Evolutionary conservation across 169 alveolate species (phyloP).

Genomic region (Cryptosporidium viatorum): DNA sequence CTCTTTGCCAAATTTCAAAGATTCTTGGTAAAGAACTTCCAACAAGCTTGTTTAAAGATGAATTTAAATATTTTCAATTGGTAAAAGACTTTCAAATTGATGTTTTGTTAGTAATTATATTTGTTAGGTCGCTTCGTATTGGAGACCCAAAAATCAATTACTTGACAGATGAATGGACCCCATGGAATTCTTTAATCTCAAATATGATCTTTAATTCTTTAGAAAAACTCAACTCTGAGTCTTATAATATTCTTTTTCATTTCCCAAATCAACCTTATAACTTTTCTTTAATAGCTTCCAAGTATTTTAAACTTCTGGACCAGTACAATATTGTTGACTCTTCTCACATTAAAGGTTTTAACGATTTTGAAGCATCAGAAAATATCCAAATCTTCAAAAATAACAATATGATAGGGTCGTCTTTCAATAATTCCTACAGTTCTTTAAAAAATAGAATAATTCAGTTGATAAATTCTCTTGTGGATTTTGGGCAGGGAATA

Average conservation of each 20-base stretch:
- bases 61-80: not conserved
- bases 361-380: not conserved
- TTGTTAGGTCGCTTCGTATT: constrained; percentile 13
- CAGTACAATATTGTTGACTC: constrained; percentile 22
- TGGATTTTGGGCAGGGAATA: constrained; percentile 33
- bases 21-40: not conserved
- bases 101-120: constrained; percentile 4
- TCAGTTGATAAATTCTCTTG: not conserved
- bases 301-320: constrained; percentile 13
- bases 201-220: constrained; percentile 18
- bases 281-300: constrained; percentile 2
- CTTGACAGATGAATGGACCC: constrained; percentile 19
- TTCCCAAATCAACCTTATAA: constrained; percentile 1
- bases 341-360: not conserved
- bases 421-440: constrained; percentile 22
- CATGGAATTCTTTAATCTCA: constrained; percentile 22
- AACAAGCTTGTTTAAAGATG: not conserved
- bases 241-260: not conserved
- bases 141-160: constrained; percentile 53
- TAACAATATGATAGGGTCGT: not conserved
- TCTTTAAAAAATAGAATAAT: constrained; percentile 3
- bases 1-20: constrained; percentile 4
- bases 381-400: not conserved
- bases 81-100: constrained; percentile 3
- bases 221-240: not conserved